Base-by-base conservation (phyloP, 257 asterid species). In the Ehretia macrophylla region DNA sequence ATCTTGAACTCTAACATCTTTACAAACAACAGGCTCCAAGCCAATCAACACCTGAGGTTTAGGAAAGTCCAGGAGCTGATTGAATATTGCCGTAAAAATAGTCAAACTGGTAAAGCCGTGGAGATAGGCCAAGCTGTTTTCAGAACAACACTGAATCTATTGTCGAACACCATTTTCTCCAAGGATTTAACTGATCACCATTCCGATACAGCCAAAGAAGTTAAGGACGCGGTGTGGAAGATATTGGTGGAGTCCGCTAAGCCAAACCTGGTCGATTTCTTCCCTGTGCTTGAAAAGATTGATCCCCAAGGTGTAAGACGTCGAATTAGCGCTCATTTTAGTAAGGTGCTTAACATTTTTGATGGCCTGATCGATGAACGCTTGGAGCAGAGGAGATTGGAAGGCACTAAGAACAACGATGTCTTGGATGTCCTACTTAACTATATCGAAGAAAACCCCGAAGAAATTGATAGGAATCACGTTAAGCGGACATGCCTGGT, bases 401-500 rank as follows among this genome's bases (percentile, higher is more conserved):
- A 11, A 51, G 56, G 53, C 0, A 73, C 35, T 6, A 27, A 38
- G 20, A 50, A 55, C 18, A 39, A 37, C n/a, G 93, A 88, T 63
- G 78, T 68, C 0, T 59, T 73, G 20, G 74, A 73, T 40, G 56
- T 39, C 54, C 68, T 73, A 10, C 71, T 68, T 4, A 14, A 16
- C 9, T 58, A 68, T 18, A 66, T 74, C 37, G 65, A 63, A 37
- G 81, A 78, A n/a, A 73, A 16, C 49, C 92, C 86, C 0, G 79
- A 83, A 0, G 95, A 81, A 60, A 77, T 88, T 3, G 83, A 79
- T 9, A 68, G 85, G 45, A 66, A 69, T 60, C 96, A 85, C 60
- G 81, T 88, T 46, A 82, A 85, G 59, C 85, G 81, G 55, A 1
- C 85, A 82, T 83, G 83, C 77, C 32, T 85, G 95, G 95, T 84